Conservation (phyloP, 176 grass and related monocot genomes). For the Rhynchospora tenuis region DNA sequence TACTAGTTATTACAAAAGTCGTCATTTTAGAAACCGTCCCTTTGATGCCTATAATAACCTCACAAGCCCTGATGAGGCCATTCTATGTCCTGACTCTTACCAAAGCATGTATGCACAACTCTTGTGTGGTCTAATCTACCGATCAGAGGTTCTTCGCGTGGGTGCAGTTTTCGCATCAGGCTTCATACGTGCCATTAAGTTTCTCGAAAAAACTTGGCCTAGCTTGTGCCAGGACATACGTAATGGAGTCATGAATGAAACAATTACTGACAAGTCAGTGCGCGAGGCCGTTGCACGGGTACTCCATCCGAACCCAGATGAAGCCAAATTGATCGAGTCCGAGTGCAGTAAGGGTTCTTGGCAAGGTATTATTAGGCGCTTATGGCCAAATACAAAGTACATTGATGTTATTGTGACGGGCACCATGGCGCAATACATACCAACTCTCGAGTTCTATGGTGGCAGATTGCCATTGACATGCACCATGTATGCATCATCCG, state of each 20-base stretch:
- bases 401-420: constrained; percentile 96
- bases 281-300: constrained; percentile 52
- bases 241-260: constrained; percentile 50
- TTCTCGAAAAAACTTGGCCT: constrained; percentile 86
- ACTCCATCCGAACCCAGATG: constrained; percentile 47
- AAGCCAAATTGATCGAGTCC: constrained; percentile 55
- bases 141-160: constrained; percentile 70
- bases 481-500: constrained; percentile 95
- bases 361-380: constrained; percentile 69
- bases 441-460: constrained; percentile 82
- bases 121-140: constrained; percentile 77
- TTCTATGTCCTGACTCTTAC: constrained; percentile 84
- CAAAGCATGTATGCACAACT: constrained; percentile 99
- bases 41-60: constrained; percentile 71
- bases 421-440: constrained; percentile 98
- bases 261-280: constrained; percentile 63
- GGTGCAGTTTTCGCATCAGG: constrained; percentile 92
- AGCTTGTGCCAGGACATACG: constrained; percentile 75
- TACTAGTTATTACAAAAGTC: constrained; percentile 90
- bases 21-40: constrained; percentile 69
- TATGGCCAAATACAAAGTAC: constrained; percentile 95
- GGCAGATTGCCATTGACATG: constrained; percentile 67
- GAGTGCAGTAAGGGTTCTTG: constrained; percentile 61
- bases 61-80: constrained; percentile 85
- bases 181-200: constrained; percentile 81